These are phyloP conservation scores for Epicoccum nigrum DNA, from an alignment of 2,329 filamentous ascomycete species.

Conservation along the genomic window DNA sequence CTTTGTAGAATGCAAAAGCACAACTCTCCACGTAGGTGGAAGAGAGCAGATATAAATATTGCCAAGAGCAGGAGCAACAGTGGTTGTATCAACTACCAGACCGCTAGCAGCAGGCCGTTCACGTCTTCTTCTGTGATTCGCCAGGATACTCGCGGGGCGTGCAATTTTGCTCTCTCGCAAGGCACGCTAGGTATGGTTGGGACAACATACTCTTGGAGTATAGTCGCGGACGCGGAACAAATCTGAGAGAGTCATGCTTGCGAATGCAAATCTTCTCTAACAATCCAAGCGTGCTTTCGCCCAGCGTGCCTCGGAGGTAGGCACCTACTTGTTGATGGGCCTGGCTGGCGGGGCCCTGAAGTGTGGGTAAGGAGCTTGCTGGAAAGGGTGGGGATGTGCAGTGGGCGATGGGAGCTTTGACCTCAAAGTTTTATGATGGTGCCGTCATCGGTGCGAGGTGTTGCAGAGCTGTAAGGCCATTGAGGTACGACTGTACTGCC, in stretches of 20 bases:
- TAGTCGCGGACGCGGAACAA: neutral
- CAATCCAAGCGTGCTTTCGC: neutral
- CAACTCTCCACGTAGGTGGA: constrained; percentile 3
- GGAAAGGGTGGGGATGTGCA: constrained; percentile 9
- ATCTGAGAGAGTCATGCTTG: constrained; percentile 3
- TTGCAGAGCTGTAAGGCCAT: neutral
- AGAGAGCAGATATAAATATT: constrained; percentile 16
- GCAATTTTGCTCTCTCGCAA: neutral
- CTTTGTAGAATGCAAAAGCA: neutral
- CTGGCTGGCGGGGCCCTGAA: constrained; percentile 3
- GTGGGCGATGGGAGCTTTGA: constrained; percentile 23
- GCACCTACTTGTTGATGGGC: neutral
- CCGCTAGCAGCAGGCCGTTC: constrained; percentile 25
- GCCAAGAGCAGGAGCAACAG: constrained; percentile 16
- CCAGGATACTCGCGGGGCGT: constrained; percentile 1
- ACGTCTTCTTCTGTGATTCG: constrained; percentile 19
- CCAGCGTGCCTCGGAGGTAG: neutral
- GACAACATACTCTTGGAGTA: constrained; percentile 2
- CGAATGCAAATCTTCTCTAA: neutral
- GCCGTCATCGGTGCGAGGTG: constrained; percentile 17
- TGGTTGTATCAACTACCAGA: constrained; percentile 22
- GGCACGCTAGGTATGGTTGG: constrained; percentile 11
- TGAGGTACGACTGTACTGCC: constrained; percentile 1
- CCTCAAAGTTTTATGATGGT: constrained; percentile 16
- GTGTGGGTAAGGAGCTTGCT: constrained; percentile 7